phyloP scores from a whole-genome alignment of 306 rosid species.

The Casuarina cunninghamiana region DNA sequence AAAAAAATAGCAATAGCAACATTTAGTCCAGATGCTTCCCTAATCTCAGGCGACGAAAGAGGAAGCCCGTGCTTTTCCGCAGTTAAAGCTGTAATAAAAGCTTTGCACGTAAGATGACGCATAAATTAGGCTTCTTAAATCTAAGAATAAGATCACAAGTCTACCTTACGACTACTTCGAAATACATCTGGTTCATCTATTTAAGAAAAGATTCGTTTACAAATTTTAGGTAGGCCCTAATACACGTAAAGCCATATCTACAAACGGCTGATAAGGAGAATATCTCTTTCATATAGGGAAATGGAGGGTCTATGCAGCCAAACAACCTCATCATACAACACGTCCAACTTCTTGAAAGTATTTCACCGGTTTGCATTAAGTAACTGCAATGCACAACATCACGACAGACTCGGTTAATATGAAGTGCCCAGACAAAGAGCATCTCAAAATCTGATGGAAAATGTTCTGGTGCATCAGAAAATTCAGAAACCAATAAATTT shows the following conservation, averaged over 20 bases:
- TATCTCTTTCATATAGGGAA: background rate
- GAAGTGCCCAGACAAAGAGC: background rate
- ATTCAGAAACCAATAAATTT: background rate
- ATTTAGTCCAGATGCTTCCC: no score
- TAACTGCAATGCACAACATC: background rate
- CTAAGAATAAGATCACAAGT: background rate
- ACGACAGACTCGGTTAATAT: background rate
- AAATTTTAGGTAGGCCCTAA: background rate
- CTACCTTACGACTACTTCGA: background rate
- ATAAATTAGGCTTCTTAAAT: background rate
- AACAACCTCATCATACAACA: background rate
- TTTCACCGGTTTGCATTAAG: background rate
- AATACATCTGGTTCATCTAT: background rate
- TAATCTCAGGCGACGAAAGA: no score
- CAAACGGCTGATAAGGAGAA: background rate
- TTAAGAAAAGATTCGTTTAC: background rate
- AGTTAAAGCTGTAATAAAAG: background rate
- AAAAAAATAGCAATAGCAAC: no score
- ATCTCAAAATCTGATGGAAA: background rate
- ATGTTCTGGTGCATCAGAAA: background rate
- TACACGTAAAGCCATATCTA: slow-evolving; percentile 1
- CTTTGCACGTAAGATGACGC: background rate
- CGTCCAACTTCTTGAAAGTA: background rate
- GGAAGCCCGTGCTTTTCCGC: background rate
- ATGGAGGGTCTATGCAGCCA: background rate